Evolutionary conservation across 306 rosid species (phyloP).

Genomic region (Medicago truncatula): MtrunA17r5.0-ANR NC_053046.1:10692001-10692500

Average conservation of each 20-base stretch:
- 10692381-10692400: background rate
- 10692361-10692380: background rate
- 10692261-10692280: background rate
- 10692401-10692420: background rate
- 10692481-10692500: background rate
- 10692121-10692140: background rate
- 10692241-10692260: background rate
- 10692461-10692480: conserved; percentile 20
- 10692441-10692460: background rate
- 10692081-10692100: background rate
- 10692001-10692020: background rate
- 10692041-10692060: conserved; percentile 11
- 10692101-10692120: background rate
- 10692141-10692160: background rate
- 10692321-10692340: background rate
- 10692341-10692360: background rate
- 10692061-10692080: conserved; percentile 9
- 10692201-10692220: background rate
- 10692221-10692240: background rate
- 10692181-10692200: background rate
- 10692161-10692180: background rate
- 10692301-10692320: too few species aligned
- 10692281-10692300: background rate
- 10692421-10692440: background rate
- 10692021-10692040: background rate